phyloP scores from a whole-genome alignment of 495 filamentous ascomycete species.

The Aspergillus baeticus region DNA sequence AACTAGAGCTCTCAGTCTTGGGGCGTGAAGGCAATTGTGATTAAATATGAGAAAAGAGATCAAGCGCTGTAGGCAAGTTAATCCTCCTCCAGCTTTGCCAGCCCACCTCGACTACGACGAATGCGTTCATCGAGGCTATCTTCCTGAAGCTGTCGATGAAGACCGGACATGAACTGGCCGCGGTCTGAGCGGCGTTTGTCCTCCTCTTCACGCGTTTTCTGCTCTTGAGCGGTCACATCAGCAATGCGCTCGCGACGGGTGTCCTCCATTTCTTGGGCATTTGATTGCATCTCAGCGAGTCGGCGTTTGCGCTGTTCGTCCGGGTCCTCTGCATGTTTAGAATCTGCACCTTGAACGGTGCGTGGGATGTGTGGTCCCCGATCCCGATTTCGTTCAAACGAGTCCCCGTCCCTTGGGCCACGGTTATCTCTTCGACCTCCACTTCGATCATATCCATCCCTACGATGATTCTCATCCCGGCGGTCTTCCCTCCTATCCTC shows the following conservation, averaged over 20 bases:
- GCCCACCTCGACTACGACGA: constrained; percentile 37
- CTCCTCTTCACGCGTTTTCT: constrained; percentile 62
- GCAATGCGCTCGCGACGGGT: constrained; percentile 71
- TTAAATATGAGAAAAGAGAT: not conserved
- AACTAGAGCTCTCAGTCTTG: not conserved
- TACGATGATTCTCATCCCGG: constrained; percentile 7
- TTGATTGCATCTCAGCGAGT: constrained; percentile 84
- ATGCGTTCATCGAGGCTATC: constrained; percentile 46
- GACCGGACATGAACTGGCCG: constrained; percentile 39
- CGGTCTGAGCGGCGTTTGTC: constrained; percentile 42
- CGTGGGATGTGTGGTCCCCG: constrained; percentile 12
- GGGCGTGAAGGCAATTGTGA: not conserved
- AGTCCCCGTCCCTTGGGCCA: constrained; percentile 23
- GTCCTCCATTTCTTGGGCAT: constrained; percentile 74
- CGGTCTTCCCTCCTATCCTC: constrained; percentile 16
- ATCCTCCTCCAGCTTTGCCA: constrained; percentile 35
- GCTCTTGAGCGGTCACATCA: constrained; percentile 64
- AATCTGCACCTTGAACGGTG: constrained; percentile 4
- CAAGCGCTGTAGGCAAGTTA: not conserved
- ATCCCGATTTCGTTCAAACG: constrained; percentile 20
- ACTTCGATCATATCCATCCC: constrained; percentile 15
- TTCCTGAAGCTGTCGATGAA: constrained; percentile 41
- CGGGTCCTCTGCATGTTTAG: constrained; percentile 21
- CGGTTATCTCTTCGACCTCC: constrained; percentile 18
- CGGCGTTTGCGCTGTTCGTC: constrained; percentile 53